Percentiles rank a stretch among this genome's conserved stretches.
Conservation (phyloP, 768 basidiomycete genomes). For the Lactarius sanguifluus region DNA sequence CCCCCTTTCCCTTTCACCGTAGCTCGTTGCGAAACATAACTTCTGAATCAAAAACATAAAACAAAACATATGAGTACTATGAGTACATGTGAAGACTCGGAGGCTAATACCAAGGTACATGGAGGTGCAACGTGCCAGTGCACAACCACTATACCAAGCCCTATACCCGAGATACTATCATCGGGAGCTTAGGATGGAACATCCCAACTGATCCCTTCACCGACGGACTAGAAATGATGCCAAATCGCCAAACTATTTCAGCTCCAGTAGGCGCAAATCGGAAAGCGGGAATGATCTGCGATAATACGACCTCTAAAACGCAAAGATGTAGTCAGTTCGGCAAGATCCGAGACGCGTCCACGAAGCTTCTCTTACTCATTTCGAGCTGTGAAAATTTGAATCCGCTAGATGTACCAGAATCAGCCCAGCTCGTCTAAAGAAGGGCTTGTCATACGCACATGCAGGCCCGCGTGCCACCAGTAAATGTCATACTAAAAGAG, state of each 20-base stretch:
- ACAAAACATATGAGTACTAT: too few relatives aligned
- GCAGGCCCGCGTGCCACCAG: slow-evolving; percentile 9
- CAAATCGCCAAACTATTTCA: not conserved
- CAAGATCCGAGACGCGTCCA: not conserved
- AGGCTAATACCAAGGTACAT: too few relatives aligned
- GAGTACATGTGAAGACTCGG: too few relatives aligned
- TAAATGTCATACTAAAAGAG: slow-evolving; percentile 11
- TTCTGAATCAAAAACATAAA: too few relatives aligned
- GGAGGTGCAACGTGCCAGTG: too few relatives aligned
- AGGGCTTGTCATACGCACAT: not conserved
- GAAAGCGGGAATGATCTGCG: not conserved
- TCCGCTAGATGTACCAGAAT: not conserved
- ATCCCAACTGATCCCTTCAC: not conserved
- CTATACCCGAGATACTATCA: not conserved
- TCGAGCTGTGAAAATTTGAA: slow-evolving; percentile 19
- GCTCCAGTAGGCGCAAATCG: not conserved
- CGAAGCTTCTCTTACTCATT: slow-evolving; percentile 1
- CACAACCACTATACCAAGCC: too few relatives aligned
- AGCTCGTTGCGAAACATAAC: too few relatives aligned
- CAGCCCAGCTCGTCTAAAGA: not conserved
- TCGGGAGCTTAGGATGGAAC: not conserved
- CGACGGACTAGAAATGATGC: not conserved
- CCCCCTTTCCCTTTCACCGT: too few relatives aligned
- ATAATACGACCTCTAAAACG: slow-evolving; percentile 2
- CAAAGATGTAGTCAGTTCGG: not conserved